Base-by-base conservation (phyloP, 2,329 filamentous ascomycete species). In the Fusarium coicis region DNA sequence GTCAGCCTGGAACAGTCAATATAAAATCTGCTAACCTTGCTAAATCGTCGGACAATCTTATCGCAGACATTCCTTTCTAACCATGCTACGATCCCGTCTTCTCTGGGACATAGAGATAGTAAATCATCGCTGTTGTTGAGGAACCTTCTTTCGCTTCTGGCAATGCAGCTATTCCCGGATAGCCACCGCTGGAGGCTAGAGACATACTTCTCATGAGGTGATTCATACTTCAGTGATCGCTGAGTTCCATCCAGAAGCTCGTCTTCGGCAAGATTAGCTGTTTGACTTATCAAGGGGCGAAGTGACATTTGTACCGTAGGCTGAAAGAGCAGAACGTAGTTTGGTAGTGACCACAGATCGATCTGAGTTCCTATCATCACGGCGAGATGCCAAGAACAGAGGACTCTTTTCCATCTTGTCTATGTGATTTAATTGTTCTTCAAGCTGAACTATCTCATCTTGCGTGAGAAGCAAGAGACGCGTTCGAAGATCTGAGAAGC, bases 201-300 rank as follows among this genome's bases (percentile, higher is more conserved):
- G 1, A 34, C 30, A 7, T 34, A 50, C 10, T 34, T 50, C 10
- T 50, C 30, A 34, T 34, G 47, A 11, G 47, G 47, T 23, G 28
- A 12, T 2, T 50, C 30, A 23, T 23, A 50, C 21, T 18, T 50
- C 15, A 32, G 7, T 2, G 30, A 50, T 4, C 47, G 47, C 15
- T 23, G 46, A 23, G 14, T 50, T 3, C 46, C 46, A 2, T 23
- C 30, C 7, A 34, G 3, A n/a, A 50, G 46, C 30, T 50, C 46
- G n/a, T 34, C 46, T 49, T 30, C 10, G 18, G 8, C 7, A 19
- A 4, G 12, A 8, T 47, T 30, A 47, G 26, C 44, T 10, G 10
- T 4, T 19, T 10, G 12, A 21, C 21, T 3, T 6, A 12, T 10
- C 1, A 2, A 6, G 4, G 0, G 18, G 4, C 10, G 4, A 26